These are phyloP conservation scores for Quercus suber DNA, from an alignment of 306 rosid species.

Conservation along the genomic window DNA sequence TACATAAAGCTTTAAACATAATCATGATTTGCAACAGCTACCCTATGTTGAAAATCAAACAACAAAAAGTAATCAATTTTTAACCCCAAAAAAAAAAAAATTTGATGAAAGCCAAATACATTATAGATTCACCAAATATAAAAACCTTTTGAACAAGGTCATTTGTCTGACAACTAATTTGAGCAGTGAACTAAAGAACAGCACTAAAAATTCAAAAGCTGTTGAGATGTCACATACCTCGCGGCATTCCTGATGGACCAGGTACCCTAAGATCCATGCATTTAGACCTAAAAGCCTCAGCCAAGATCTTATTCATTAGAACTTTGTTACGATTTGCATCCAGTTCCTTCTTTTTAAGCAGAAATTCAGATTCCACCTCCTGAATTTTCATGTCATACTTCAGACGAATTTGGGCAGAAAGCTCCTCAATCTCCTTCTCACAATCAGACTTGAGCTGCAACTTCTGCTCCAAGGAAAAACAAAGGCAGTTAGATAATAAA, in stretches of 20 bases:
- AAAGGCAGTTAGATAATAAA: neutral
- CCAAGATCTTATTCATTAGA: conserved; percentile 48
- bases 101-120: too few species aligned
- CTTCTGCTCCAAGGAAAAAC: conserved; percentile 52
- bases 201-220: neutral
- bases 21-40: neutral
- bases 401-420: conserved; percentile 36
- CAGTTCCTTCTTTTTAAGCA: conserved; percentile 33
- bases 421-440: conserved; percentile 60
- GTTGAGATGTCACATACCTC: conserved; percentile 45
- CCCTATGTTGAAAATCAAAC: neutral
- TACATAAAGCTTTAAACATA: neutral
- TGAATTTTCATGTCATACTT: conserved; percentile 50
- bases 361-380: conserved; percentile 45
- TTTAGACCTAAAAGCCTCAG: conserved; percentile 59
- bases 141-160: neutral
- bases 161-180: neutral
- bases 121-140: neutral
- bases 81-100: too few species aligned
- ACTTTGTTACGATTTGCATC: conserved; percentile 40
- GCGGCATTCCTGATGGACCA: conserved; percentile 38
- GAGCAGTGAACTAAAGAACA: neutral
- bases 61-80: neutral
- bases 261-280: conserved; percentile 43
- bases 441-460: conserved; percentile 45